Evolutionary conservation across 1,284 basidiomycete species (phyloP), one percentile per base, ranked within the genome.

Genomic region (Tremellales sp.): DNA sequence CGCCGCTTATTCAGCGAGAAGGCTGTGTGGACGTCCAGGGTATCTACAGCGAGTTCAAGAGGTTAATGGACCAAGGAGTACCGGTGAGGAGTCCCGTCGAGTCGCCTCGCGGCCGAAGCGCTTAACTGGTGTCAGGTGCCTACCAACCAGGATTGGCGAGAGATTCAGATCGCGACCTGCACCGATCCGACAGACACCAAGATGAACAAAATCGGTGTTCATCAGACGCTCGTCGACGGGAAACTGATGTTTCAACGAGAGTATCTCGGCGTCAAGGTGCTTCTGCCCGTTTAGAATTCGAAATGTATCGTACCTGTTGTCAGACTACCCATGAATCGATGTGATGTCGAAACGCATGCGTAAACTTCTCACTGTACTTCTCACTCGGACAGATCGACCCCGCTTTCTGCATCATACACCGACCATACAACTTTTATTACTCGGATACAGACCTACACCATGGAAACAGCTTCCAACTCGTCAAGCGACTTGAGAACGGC

Each of bases 21-120:
- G 66, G 66, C n/a, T 66, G 59, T 46, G 49, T 66, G 25, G 64
- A 65, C 37, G 53, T 57, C 21, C 64, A 68, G 47, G 65, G 65
- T 51, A 61, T 65, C 12, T 68, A 65, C 58, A 60, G 59, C 27
- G 65, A 68, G 51, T 68, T 63, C 54, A 64, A 65, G 51, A n/a
- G 46, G 19, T 24, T 63, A 17, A 64, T 66, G 56, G 61, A 64
- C 22, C 46, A 41, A 8, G 65, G 65, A 25, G 54, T 64, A 5
- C 61, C 63, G 15, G 51, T 60, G 21, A 44, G 33, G 27, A n/a
- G n/a, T n/a, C n/a, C n/a, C n/a, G n/a, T 15, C 33, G 6, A 36
- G 4, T 15, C 13, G 6, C 33, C 19, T 12, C 24, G 19, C 19
- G 24, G n/a, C 31, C 25, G 29, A 40, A 26, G 3, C 10, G 29